These are phyloP conservation scores for Yueomyces sinensis DNA, from an alignment of 805 yeast genomes.

Conservation along the genomic window DNA sequence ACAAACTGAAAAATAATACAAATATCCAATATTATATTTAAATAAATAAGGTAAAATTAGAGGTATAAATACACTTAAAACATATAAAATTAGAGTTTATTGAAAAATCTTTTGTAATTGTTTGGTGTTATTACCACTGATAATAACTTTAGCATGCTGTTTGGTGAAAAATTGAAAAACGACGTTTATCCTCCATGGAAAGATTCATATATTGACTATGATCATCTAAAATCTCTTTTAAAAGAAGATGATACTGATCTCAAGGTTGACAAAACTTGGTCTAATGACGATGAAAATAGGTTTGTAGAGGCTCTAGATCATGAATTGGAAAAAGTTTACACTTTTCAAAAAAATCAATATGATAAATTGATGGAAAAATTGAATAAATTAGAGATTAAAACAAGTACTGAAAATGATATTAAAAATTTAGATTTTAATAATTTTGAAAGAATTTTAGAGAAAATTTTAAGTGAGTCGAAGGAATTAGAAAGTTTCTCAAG, in stretches of 20 bases:
- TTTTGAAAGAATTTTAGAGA: constrained; percentile 63
- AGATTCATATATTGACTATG: constrained; percentile 55
- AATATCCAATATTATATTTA: no score
- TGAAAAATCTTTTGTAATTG: no score
- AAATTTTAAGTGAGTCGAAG: constrained; percentile 58
- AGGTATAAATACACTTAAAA: no score
- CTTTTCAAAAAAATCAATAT: constrained; percentile 57
- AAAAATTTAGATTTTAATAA: constrained; percentile 40
- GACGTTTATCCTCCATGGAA: constrained; percentile 88
- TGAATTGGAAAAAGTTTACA: constrained; percentile 65
- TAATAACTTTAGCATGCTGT: no score
- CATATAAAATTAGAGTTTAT: no score
- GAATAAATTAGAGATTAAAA: constrained; percentile 46
- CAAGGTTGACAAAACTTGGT: constrained; percentile 30
- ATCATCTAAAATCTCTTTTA: constrained; percentile 46
- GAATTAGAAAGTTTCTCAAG: constrained; percentile 85
- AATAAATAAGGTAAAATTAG: no score
- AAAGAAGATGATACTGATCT: constrained; percentile 45
- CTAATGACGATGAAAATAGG: constrained; percentile 55
- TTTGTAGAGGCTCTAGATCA: constrained; percentile 56
- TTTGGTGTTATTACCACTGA: no score
- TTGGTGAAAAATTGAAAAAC: constrained; percentile 68
- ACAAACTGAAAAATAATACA: no score
- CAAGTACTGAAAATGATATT: constrained; percentile 28
- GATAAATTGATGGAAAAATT: constrained; percentile 54